These are phyloP conservation scores for Boletus smithii DNA, from an alignment of 1,284 basidiomycete species.

Conservation along the genomic window DNA sequence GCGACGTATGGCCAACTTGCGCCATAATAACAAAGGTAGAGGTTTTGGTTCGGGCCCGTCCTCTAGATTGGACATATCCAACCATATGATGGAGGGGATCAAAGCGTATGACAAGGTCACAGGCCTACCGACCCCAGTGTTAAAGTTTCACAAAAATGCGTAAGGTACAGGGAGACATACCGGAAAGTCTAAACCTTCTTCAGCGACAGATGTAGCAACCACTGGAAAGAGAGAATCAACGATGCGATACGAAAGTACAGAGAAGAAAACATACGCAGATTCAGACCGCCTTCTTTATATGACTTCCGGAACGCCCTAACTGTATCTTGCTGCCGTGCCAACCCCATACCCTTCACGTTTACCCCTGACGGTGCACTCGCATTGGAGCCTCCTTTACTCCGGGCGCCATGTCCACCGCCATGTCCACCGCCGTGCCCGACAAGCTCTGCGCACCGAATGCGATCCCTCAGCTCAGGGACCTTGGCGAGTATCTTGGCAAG, in stretches of 20 bases:
- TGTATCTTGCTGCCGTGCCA: constrained; percentile 53
- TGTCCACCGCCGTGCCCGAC: constrained; percentile 61
- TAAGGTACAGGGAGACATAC: constrained; percentile 36
- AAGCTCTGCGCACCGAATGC: constrained; percentile 60
- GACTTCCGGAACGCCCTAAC: constrained; percentile 59
- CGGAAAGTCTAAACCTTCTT: constrained; percentile 85
- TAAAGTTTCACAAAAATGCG: background rate
- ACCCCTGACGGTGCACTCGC: constrained; percentile 12
- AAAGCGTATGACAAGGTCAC: constrained; percentile 81
- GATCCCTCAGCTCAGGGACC: constrained; percentile 52
- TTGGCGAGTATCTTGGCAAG: constrained; percentile 61
- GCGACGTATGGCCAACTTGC: constrained; percentile 52
- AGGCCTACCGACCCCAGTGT: constrained; percentile 48
- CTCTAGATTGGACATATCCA: constrained; percentile 80
- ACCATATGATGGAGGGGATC: constrained; percentile 76
- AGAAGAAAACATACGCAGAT: constrained; percentile 55
- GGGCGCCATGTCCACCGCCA: too few relatives aligned
- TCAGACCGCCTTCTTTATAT: constrained; percentile 63
- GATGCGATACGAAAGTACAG: background rate
- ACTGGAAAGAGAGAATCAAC: constrained; percentile 41
- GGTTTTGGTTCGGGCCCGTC: constrained; percentile 69
- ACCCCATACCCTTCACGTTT: constrained; percentile 46
- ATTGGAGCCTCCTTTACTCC: constrained; percentile 22
- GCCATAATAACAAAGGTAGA: constrained; percentile 81
- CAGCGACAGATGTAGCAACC: constrained; percentile 80